These are phyloP conservation scores for Cryptococcus jaspeensis DNA, from an alignment of 1,284 basidiomycete genomes.

Conservation along the genomic window DNA sequence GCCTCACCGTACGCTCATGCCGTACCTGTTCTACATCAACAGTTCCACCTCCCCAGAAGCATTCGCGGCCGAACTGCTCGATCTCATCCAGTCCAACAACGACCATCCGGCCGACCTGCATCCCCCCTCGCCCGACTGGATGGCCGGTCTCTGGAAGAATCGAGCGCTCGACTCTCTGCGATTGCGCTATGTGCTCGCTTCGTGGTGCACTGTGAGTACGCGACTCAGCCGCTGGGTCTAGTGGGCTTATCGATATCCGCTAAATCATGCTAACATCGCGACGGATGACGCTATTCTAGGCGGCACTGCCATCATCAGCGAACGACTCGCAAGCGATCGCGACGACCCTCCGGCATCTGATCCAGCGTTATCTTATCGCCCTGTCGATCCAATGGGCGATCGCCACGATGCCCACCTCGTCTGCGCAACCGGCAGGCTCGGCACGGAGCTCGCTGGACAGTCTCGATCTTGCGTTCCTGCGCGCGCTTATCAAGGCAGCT, in stretches of 20 bases:
- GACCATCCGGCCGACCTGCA: not conserved
- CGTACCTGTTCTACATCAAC: slow-evolving; percentile 22
- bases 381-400: slow-evolving; percentile 2
- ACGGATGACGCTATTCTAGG: not conserved
- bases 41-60: not conserved
- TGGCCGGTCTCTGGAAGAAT: slow-evolving; percentile 7
- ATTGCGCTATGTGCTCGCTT: slow-evolving; percentile 12
- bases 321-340: not conserved
- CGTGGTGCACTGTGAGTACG: slow-evolving; percentile 19
- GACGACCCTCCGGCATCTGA: not conserved
- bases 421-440: too few species aligned
- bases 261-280: not conserved
- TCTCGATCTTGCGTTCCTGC: not conserved
- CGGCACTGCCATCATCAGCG: not conserved
- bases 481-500: slow-evolving; percentile 1
- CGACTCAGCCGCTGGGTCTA: too few species aligned
- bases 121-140: not conserved
- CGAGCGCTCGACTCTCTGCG: slow-evolving; percentile 10
- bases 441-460: not conserved
- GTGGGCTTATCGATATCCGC: not conserved
- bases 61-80: slow-evolving; percentile 1
- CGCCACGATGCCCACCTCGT: not conserved
- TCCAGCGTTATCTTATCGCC: slow-evolving; percentile 2
- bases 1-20: slow-evolving; percentile 22
- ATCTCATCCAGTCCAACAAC: not conserved